These are phyloP conservation scores for Candida tropicalis DNA, from an alignment of 1,139 yeast species.

Conservation along the genomic window DNA sequence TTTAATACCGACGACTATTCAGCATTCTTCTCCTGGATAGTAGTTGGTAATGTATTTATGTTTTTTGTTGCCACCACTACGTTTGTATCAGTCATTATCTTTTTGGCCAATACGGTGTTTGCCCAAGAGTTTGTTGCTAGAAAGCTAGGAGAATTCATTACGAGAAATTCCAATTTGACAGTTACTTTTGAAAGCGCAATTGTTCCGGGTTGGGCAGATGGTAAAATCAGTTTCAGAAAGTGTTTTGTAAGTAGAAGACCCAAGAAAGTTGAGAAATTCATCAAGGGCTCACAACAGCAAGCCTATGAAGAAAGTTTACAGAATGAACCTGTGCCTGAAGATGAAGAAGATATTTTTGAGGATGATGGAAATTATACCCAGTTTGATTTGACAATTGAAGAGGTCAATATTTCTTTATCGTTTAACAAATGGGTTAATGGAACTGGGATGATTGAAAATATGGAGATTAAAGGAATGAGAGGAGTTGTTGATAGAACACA, in stretches of 20 bases:
- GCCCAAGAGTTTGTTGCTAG: constrained; percentile 90
- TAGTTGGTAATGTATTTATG: constrained; percentile 81
- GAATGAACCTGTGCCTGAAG: constrained; percentile 18
- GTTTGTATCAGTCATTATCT: constrained; percentile 76
- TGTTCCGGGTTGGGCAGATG: constrained; percentile 93
- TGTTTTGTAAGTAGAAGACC: constrained; percentile 91
- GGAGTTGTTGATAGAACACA: constrained; percentile 92
- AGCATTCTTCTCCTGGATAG: constrained; percentile 88
- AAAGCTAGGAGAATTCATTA: constrained; percentile 76
- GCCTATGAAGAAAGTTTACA: constrained; percentile 54
- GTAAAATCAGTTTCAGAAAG: constrained; percentile 79
- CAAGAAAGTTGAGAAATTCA: constrained; percentile 49
- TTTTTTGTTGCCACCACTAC: constrained; percentile 88
- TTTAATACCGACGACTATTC: constrained; percentile 86
- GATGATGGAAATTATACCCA: constrained; percentile 97
- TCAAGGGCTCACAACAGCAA: constrained; percentile 74
- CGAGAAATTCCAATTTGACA: constrained; percentile 81
- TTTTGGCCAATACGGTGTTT: constrained; percentile 79
- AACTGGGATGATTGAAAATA: constrained; percentile 79
- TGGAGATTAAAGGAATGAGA: constrained; percentile 80
- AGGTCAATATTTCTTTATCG: constrained; percentile 77
- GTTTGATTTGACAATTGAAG: constrained; percentile 87
- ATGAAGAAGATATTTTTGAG: constrained; percentile 31
- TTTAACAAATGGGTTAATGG: constrained; percentile 90
- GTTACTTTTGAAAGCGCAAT: constrained; percentile 93